These are phyloP conservation scores for Hortaea sp. DNA, from an alignment of 2,329 filamentous ascomycete species.

Conservation along the genomic window DNA sequence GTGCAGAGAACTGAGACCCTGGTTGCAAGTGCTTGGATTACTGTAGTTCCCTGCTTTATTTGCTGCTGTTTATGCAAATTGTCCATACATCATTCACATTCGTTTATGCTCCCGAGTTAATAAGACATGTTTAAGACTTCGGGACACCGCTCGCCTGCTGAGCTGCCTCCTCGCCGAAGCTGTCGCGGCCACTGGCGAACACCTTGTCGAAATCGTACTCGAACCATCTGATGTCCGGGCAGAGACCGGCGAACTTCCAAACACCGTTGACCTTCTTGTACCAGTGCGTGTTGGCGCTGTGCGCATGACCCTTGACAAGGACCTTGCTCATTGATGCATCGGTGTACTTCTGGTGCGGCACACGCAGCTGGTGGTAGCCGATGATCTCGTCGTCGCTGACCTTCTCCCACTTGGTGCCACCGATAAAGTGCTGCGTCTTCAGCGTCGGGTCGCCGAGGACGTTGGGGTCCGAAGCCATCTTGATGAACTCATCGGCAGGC, in stretches of 20 bases:
- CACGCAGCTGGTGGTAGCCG: constrained; percentile 48
- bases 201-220: constrained; percentile 49
- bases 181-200: constrained; percentile 39
- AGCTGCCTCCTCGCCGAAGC: constrained; percentile 29
- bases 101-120: no score
- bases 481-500: constrained; percentile 44
- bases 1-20: no score
- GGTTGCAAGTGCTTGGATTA: no score
- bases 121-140: background rate
- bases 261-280: constrained; percentile 48
- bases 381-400: constrained; percentile 31
- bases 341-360: constrained; percentile 47
- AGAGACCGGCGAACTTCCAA: constrained; percentile 49
- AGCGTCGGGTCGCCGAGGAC: constrained; percentile 46
- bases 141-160: constrained; percentile 29
- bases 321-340: constrained; percentile 39
- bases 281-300: constrained; percentile 44
- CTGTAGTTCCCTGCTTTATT: no score
- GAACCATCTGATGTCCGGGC: constrained; percentile 45
- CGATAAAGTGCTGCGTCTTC: constrained; percentile 49
- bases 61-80: no score
- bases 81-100: no score
- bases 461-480: constrained; percentile 41
- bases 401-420: constrained; percentile 43
- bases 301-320: constrained; percentile 45